Evolutionary conservation across 2,329 filamentous ascomycete genomes (phyloP), one percentile per base, ranked within the genome.

Genomic region (Pseudogymnoascus sp.): DNA sequence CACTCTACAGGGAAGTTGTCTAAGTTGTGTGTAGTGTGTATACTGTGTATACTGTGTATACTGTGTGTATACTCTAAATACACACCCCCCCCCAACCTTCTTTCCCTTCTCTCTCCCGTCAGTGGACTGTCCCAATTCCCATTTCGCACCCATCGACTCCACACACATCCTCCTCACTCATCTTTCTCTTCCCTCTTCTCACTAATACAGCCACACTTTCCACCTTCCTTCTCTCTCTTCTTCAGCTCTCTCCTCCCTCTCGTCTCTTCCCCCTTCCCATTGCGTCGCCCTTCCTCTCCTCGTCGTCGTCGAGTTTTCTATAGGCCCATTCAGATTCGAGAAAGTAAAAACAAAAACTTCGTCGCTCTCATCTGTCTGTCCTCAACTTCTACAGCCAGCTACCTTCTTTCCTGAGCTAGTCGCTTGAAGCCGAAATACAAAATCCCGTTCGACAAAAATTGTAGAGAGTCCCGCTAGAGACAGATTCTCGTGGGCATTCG

Each of bases 161-260:
- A 52, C 45, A 52, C 45, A 52, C 45, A 52, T 52, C 45, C 25
- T 31, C 45, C 25, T 31, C 43, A 25, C 12, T 25, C 45, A 28
- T 16, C 23, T 52, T 31, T 52, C 25, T 52, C 45, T 52, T 31
- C n/a, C 23, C 45, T 28, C 45, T 12, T 31, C 45, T 52, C 45
- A 52, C 45, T 52, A 52, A 52, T 23, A 52, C 45, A 52, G 45
- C 45, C 45, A 52, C 45, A 52, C 45, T 52, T 49, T 31, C 45
- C 23, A n/a, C 45, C 31, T 49, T 31, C 45, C 23, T 9, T 31
- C 45, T 52, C 18, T 5, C 18, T 31, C 23, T 52, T 31, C 23
- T 31, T 31, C 45, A 31, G 14, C 45, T 52, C 43, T 14, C 25
- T 23, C 25, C 45, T 49, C 43, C 11, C 5, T 18, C 21, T 14